Conservation (phyloP, 306 rosid species). For the Quercus cerris region DNA sequence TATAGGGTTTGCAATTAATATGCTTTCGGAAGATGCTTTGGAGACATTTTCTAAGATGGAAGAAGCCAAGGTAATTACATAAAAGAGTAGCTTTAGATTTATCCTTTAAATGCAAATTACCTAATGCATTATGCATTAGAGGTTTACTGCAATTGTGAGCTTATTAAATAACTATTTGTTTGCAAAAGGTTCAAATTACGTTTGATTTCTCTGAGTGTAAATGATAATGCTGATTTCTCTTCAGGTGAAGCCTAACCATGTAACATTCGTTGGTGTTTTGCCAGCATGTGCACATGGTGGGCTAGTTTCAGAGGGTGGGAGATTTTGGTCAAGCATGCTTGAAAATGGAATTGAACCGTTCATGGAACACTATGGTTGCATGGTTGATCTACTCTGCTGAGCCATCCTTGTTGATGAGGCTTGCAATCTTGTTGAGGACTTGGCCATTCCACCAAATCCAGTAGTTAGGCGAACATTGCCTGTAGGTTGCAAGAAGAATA, state of each 20-base stretch:
- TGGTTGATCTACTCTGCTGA: slow-evolving; percentile 27
- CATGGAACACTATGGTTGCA: slow-evolving; percentile 26
- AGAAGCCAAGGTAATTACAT: slow-evolving; percentile 13
- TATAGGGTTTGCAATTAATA: slow-evolving; percentile 21
- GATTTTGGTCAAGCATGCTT: slow-evolving; percentile 29
- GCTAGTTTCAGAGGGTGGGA: slow-evolving; percentile 17
- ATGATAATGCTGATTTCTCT: background rate
- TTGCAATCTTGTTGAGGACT: slow-evolving; percentile 5
- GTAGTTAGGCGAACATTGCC: slow-evolving; percentile 21
- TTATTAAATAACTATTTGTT: background rate
- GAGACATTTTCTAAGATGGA: slow-evolving; percentile 19
- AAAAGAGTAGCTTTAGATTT: background rate
- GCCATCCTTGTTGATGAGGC: slow-evolving; percentile 21
- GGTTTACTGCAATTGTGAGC: background rate
- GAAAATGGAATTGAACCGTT: slow-evolving; percentile 25
- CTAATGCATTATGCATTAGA: background rate
- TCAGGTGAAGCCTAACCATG: slow-evolving; percentile 23
- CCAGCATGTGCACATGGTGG: slow-evolving; percentile 26
- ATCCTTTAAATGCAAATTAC: background rate
- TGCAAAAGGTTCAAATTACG: background rate
- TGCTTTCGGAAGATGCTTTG: slow-evolving; percentile 19
- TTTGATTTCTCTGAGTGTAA: background rate
- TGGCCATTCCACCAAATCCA: slow-evolving; percentile 11
- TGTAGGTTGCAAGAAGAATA: slow-evolving; percentile 21
- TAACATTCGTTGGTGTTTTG: slow-evolving; percentile 17